A percentile compares a stretch with the other conserved stretches of the same genome.
phyloP scores from a whole-genome alignment of 805 yeast genomes.

The Saturnispora ahearnii region DNA sequence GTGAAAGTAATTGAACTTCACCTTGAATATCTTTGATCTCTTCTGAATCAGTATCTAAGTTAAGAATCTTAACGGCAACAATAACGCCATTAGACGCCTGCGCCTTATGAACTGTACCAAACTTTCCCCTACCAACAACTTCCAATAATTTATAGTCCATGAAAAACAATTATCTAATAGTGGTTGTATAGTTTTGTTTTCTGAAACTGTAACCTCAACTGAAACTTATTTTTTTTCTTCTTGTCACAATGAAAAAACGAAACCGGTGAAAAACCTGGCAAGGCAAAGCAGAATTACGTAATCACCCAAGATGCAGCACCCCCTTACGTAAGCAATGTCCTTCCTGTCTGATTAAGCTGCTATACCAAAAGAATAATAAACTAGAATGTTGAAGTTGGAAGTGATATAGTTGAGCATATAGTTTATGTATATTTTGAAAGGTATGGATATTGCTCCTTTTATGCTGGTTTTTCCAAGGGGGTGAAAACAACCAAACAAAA shows the following conservation, averaged over 20 bases:
- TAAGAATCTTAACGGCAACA: slow-evolving; percentile 88
- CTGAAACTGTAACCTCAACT: background rate
- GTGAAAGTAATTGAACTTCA: slow-evolving; percentile 80
- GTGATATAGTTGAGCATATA: too few species aligned
- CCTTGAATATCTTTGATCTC: slow-evolving; percentile 92
- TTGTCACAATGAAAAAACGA: background rate
- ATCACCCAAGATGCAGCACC: too few species aligned
- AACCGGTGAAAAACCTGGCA: background rate
- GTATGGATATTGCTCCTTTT: too few species aligned
- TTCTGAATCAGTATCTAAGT: slow-evolving; percentile 86
- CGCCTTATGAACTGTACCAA: slow-evolving; percentile 94
- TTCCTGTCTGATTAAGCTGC: too few species aligned
- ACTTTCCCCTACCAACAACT: slow-evolving; percentile 91
- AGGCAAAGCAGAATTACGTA: too few species aligned
- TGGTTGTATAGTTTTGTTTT: background rate
- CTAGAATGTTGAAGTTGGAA: too few species aligned
- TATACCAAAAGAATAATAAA: too few species aligned
- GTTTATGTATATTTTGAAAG: too few species aligned
- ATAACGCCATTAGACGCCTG: slow-evolving; percentile 61
- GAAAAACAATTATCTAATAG: background rate
- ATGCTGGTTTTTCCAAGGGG: too few species aligned
- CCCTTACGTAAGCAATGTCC: too few species aligned
- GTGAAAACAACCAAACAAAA: too few species aligned
- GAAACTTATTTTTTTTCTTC: background rate
- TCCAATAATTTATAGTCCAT: slow-evolving; percentile 67